Evolutionary conservation across 805 yeast species (phyloP), one percentile per base, ranked within the genome.

Genomic region (Pichia occidentalis): DNA sequence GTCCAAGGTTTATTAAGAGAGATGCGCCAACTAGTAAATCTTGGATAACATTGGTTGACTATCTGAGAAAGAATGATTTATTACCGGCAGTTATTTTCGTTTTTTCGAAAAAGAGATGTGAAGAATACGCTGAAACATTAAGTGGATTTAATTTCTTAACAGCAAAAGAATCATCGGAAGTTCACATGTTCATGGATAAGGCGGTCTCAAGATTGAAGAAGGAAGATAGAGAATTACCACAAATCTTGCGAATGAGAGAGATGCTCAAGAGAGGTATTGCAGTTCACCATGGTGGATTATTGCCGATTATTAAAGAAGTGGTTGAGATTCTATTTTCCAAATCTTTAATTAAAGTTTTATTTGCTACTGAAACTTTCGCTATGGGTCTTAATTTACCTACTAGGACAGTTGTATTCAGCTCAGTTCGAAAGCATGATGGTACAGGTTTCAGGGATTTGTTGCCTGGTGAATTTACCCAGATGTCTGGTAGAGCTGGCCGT

Each of bases 401-500:
- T 0, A 78, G 95, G 63, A 92, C 98, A 0, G 98, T 92, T 24
- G 88, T 90, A 1, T 92, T 92, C 58, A 75, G 86, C 45, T 85
- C 82, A 32, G 64, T 82, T 34, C 67, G 90, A 48, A 92, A 92
- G 54, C 95, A 90, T 57, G 98, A 92, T 56, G 97, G 97, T 32
- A 71, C 78, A 22, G 73, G 74, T 0, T 77, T 85, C 60, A 72
- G 98, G 60, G 75, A 81, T 53, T 67, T 92, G 43, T 70, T 81
- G 8, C 96, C 98, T 0, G 98, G 98, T 38, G 98, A 92, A 58
- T 92, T 90, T 57, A 92, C 97, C 0, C 98, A 90, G 62, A 92
- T 92, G 98, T 88, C 97, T 0, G 98, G 98, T 31, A 75, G 98
- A 60, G 98, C 98, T 0, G 98, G 98, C 43, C 78, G 98, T 64